These are phyloP conservation scores for Penicillium sp. DNA, from an alignment of 2,329 filamentous ascomycete species.

Conservation along the genomic window DNA sequence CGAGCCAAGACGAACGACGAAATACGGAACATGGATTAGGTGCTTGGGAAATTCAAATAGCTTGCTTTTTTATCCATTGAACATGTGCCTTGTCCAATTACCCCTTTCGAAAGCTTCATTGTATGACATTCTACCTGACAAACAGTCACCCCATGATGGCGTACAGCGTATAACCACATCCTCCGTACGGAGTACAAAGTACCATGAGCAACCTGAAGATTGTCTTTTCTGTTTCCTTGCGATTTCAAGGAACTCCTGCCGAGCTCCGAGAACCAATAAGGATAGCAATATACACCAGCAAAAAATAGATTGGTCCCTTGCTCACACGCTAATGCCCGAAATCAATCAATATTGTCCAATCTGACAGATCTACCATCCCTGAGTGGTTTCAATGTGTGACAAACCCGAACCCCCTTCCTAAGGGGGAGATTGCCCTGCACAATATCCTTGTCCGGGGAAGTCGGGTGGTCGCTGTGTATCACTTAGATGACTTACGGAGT, in stretches of 20 bases:
- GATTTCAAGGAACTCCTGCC: neutral
- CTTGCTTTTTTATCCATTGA: neutral
- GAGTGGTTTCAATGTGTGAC: neutral
- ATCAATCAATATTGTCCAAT: conserved; percentile 13
- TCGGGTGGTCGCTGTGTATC: conserved; percentile 1
- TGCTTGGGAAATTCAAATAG: neutral
- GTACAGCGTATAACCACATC: neutral
- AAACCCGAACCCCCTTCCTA: neutral
- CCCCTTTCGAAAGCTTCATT: neutral
- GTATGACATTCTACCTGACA: neutral
- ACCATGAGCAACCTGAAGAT: no score
- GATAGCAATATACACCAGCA: neutral
- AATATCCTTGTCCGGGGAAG: conserved; percentile 1
- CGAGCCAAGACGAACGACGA: neutral
- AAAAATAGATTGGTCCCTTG: conserved; percentile 2
- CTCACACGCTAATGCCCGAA: conserved; percentile 4
- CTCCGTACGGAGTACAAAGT: neutral
- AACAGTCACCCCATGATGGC: neutral
- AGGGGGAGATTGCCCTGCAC: conserved; percentile 2
- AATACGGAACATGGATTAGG: neutral
- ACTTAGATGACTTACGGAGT: neutral
- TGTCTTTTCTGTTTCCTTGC: neutral
- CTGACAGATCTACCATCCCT: conserved; percentile 16
- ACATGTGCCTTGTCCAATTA: neutral
- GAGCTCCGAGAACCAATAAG: neutral